A percentile compares a stretch with the other conserved stretches of the same genome.
These are phyloP conservation scores for Harringtonia aguacate DNA, from an alignment of 2,329 filamentous ascomycete genomes.

Conservation along the genomic window DNA sequence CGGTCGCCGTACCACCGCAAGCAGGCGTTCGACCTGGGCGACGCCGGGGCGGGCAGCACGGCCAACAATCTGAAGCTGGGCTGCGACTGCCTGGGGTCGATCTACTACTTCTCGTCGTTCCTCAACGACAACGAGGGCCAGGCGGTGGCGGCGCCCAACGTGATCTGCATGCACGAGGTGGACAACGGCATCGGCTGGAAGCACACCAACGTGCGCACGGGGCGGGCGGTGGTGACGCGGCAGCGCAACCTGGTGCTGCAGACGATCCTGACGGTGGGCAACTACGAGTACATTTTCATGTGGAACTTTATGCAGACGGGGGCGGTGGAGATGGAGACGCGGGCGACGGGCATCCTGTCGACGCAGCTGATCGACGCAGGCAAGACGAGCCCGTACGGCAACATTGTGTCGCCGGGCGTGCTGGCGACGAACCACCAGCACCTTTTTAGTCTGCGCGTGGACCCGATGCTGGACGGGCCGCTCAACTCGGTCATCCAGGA, in stretches of 20 bases:
- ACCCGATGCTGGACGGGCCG: slow-evolving; percentile 50
- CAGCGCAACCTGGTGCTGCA: slow-evolving; percentile 54
- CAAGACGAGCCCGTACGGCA: slow-evolving; percentile 37
- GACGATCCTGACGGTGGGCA: slow-evolving; percentile 56
- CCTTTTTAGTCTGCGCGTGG: slow-evolving; percentile 53
- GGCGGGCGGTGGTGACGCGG: slow-evolving; percentile 46
- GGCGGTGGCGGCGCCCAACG: slow-evolving; percentile 35
- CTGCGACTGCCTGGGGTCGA: slow-evolving; percentile 59
- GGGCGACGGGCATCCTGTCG: slow-evolving; percentile 55
- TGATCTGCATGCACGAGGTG: slow-evolving; percentile 58
- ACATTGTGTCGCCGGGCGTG: slow-evolving; percentile 50
- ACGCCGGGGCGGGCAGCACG: slow-evolving; percentile 54
- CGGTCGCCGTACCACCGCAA: slow-evolving; percentile 57
- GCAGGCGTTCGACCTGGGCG: slow-evolving; percentile 62
- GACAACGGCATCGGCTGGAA: slow-evolving; percentile 63
- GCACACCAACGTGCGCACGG: slow-evolving; percentile 55
- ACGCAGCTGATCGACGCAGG: slow-evolving; percentile 46
- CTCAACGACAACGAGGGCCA: slow-evolving; percentile 40
- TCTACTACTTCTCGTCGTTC: slow-evolving; percentile 47
- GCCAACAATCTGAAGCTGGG: slow-evolving; percentile 56
- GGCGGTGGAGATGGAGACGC: slow-evolving; percentile 47
- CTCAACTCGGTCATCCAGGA: slow-evolving; percentile 37
- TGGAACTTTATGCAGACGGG: slow-evolving; percentile 50
- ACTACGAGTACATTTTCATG: slow-evolving; percentile 53
- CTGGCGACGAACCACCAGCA: slow-evolving; percentile 62